phyloP scores from a whole-genome alignment of 805 yeast genomes.

The Wickerhamiella australiensis region DNA sequence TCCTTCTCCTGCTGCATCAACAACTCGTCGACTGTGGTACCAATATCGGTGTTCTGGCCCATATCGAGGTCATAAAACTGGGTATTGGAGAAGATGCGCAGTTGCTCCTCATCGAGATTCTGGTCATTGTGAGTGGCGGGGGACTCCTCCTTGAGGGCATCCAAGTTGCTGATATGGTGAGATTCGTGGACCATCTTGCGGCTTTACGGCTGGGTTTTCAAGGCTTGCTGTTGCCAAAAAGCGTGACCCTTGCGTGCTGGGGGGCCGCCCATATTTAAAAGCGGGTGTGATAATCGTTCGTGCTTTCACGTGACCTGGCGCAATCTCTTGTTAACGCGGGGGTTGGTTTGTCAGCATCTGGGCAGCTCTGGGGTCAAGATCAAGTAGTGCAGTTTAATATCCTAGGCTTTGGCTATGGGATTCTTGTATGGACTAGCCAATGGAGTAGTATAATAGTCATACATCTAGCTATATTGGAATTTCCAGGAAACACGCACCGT shows the following conservation, averaged over 20 bases:
- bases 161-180: conserved; percentile 3
- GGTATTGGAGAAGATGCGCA: conserved; percentile 33
- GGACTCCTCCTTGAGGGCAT: conserved; percentile 8
- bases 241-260: neutral
- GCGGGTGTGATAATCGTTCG: neutral
- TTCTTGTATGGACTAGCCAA: no score
- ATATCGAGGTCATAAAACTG: conserved; percentile 35
- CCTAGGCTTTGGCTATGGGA: no score
- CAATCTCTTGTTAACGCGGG: neutral
- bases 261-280: neutral
- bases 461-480: no score
- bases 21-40: conserved; percentile 31
- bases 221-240: neutral
- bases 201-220: neutral
- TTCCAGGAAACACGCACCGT: no score
- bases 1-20: conserved; percentile 32
- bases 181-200: neutral
- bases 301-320: neutral
- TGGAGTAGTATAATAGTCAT: no score
- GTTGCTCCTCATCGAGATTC: conserved; percentile 25
- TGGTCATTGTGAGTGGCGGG: conserved; percentile 12
- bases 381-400: no score
- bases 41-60: conserved; percentile 34
- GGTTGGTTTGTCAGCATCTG: neutral
- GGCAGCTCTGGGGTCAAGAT: no score